phyloP scores from a whole-genome alignment of 1,284 basidiomycete species.

The Rhodotorula sp. region DNA sequence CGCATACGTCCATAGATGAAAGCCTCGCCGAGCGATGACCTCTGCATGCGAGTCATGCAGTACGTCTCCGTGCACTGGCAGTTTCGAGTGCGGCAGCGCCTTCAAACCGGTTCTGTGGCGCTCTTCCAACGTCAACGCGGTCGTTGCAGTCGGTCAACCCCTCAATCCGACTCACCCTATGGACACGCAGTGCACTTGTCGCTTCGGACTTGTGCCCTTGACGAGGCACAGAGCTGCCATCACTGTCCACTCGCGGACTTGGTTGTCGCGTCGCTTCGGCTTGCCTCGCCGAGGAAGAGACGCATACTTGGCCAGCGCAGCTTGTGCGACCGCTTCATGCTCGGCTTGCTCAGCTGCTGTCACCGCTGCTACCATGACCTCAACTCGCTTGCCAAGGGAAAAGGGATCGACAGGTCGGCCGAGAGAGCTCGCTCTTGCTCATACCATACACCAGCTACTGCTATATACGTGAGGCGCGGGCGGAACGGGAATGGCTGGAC shows the following conservation, averaged over 20 bases:
- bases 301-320: constrained; percentile 41
- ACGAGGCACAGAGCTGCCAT: constrained; percentile 45
- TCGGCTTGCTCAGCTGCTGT: background rate
- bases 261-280: constrained; percentile 48
- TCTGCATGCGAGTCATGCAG: constrained; percentile 90
- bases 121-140: background rate
- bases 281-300: constrained; percentile 48
- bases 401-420: background rate
- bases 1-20: constrained; percentile 74
- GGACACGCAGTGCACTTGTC: constrained; percentile 26
- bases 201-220: background rate
- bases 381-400: too few species aligned
- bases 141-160: too few species aligned
- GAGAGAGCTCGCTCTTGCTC: background rate
- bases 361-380: background rate
- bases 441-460: too few species aligned
- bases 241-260: constrained; percentile 51
- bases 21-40: constrained; percentile 74
- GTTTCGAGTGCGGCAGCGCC: constrained; percentile 66
- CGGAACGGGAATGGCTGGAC: background rate
- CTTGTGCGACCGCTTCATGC: constrained; percentile 2
- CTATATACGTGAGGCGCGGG: background rate
- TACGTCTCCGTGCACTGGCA: constrained; percentile 71
- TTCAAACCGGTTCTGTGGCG: constrained; percentile 72
- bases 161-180: constrained; percentile 42